Percentiles rank a stretch among this genome's conserved stretches.
These are phyloP conservation scores for Discostella stelligeroides DNA, from an alignment of 108 stramenopile genomes.

Conservation along the genomic window DNA sequence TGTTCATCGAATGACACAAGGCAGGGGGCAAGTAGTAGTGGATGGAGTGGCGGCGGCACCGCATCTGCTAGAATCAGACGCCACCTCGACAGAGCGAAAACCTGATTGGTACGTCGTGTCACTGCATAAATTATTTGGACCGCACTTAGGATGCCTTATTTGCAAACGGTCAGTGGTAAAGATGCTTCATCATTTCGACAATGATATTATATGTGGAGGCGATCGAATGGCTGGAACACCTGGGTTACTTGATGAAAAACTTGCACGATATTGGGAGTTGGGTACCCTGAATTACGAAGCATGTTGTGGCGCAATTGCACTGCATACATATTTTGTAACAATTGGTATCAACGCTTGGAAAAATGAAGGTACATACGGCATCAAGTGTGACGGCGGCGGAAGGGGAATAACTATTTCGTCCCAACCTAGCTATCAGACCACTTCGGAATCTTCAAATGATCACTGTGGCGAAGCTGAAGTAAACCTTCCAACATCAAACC, in stretches of 20 bases:
- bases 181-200: neutral
- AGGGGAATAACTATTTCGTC: neutral
- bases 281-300: conserved; percentile 86
- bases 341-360: conserved; percentile 23
- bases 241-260: neutral
- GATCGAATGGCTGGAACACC: neutral
- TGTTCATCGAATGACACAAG: conserved; percentile 40
- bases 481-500: neutral
- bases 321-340: conserved; percentile 58
- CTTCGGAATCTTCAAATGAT: neutral
- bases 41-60: conserved; percentile 89
- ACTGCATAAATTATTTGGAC: conserved; percentile 82
- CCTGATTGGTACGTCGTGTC: conserved; percentile 85
- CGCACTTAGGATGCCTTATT: conserved; percentile 73
- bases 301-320: conserved; percentile 69
- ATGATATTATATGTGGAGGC: neutral
- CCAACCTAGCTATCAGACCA: conserved; percentile 6
- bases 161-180: conserved; percentile 25
- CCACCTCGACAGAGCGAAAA: conserved; percentile 10
- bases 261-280: conserved; percentile 48
- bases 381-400: neutral
- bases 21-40: conserved; percentile 66
- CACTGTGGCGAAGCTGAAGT: neutral
- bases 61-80: conserved; percentile 54
- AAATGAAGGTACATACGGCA: neutral